Percentiles rank a stretch among this genome's conserved stretches.
These are phyloP conservation scores for Claviceps pazoutovae DNA, from an alignment of 2,329 filamentous ascomycete species.

Conservation along the genomic window DNA sequence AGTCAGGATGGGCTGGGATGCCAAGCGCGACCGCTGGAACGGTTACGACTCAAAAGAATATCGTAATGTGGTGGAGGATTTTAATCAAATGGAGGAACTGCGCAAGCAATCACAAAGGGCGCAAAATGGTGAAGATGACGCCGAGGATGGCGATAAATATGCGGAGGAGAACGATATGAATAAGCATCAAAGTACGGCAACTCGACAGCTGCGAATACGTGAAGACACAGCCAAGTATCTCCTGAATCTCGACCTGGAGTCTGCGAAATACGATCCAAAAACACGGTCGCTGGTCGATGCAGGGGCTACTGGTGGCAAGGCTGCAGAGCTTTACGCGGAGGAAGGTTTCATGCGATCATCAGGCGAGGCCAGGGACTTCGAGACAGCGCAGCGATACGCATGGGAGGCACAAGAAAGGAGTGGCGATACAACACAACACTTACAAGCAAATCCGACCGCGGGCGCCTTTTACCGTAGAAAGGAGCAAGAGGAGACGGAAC, in stretches of 20 bases:
- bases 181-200: conserved; percentile 78
- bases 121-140: conserved; percentile 29
- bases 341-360: conserved; percentile 82
- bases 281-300: conserved; percentile 81
- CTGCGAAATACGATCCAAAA: conserved; percentile 95
- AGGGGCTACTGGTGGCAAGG: conserved; percentile 66
- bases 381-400: conserved; percentile 74
- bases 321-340: conserved; percentile 73
- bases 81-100: conserved; percentile 71
- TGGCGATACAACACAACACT: conserved; percentile 66
- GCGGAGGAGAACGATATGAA: conserved; percentile 97
- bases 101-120: conserved; percentile 37
- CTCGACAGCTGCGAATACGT: conserved; percentile 76
- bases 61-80: conserved; percentile 73
- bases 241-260: conserved; percentile 86
- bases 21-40: conserved; percentile 95
- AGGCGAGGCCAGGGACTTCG: conserved; percentile 86
- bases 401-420: conserved; percentile 88
- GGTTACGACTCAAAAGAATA: conserved; percentile 91
- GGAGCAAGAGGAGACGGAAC: conserved; percentile 58
- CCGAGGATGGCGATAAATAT: conserved; percentile 57
- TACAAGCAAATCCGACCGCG: conserved; percentile 93
- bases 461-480: conserved; percentile 75
- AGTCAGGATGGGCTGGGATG: conserved; percentile 84
- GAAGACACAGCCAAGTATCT: conserved; percentile 98